Base-by-base conservation (phyloP, 768 basidiomycete species). In the Suillus cothurnatus region DNA sequence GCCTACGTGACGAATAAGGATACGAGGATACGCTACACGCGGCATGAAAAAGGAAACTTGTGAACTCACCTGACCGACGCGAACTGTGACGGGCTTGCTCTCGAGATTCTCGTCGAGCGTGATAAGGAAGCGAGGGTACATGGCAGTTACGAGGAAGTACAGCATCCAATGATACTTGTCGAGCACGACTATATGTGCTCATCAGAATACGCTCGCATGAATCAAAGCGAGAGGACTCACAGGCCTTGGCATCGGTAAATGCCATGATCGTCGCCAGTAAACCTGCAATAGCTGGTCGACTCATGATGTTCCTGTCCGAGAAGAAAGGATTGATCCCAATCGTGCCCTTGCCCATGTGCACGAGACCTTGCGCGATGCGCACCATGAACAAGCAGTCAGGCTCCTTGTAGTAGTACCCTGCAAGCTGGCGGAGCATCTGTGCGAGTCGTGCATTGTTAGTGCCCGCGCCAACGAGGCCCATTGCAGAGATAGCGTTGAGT, bases 311-410 rank as follows among this genome's bases (percentile, higher is more conserved):
- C 45, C 97, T 87, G 77, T 99, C 97, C 39, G 86, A 86, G 85
- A 93, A 98, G 89, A 97, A 98, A 4, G 97, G 97, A 76, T 97
- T 98, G 70, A 99, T 81, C 14, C 93, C 93, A 74, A 99, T 93
- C 17, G 96, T 98, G 41, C 97, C 97, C 79, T 99, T 99, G 76
- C 97, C 97, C 96, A 99, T 96, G 77, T 98, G 95, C n/a, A 98
- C 92, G 71, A 99, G 79, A 23, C 97, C 97, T 78, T 98, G 92
- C 3, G 97, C 94, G 65, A 99, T 88, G 62, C 97, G 89, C 23
- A 98, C 96, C 84, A 94, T 92, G 77, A 99, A 99, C 71, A 98
- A 78, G 74, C 94, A 97, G 73, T 99, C 95, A 0, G 96, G 88
- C 77, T 99, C 97, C 76, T 98, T 98, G 79, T 92, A 86, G 78